phyloP scores from a whole-genome alignment of 1,284 basidiomycete species.

The Cryptococcus wingfieldii region DNA sequence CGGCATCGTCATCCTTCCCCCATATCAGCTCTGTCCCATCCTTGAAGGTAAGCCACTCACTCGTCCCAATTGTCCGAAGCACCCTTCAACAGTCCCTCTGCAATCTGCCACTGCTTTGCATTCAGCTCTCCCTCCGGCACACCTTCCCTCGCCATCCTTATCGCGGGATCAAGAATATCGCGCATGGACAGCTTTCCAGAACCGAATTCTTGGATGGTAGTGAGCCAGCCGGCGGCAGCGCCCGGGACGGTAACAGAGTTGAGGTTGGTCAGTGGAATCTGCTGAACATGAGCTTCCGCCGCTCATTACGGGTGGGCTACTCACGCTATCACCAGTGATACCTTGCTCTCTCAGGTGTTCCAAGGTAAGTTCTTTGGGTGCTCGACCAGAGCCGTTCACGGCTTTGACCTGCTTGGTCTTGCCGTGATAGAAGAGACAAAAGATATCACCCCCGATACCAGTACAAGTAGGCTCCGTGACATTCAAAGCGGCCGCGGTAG shows the following conservation, averaged over 20 bases:
- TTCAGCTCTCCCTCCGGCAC: constrained; percentile 63
- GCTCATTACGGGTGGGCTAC: constrained; percentile 2
- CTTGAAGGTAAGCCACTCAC: constrained; percentile 22
- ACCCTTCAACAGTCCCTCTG: constrained; percentile 69
- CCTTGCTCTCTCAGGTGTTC: constrained; percentile 69
- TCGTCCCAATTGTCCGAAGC: constrained; percentile 74
- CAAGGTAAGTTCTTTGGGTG: constrained; percentile 73
- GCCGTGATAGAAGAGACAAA: constrained; percentile 86
- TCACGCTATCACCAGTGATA: constrained; percentile 55
- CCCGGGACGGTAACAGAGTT: constrained; percentile 93
- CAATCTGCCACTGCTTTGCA: constrained; percentile 61
- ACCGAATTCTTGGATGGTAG: constrained; percentile 77
- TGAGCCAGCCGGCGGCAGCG: constrained; percentile 87
- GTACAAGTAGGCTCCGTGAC: constrained; percentile 62
- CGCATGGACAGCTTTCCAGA: constrained; percentile 70
- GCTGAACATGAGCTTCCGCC: background rate
- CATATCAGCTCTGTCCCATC: background rate
- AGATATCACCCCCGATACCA: constrained; percentile 59
- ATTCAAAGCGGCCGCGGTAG: constrained; percentile 81
- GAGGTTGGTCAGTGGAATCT: constrained; percentile 68
- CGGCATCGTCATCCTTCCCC: constrained; percentile 44
- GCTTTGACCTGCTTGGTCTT: constrained; percentile 66
- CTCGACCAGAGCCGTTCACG: constrained; percentile 61
- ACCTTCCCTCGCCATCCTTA: constrained; percentile 78
- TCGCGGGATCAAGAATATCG: constrained; percentile 84